phyloP scores from a whole-genome alignment of 805 yeast genomes.

The Pichia californica region DNA sequence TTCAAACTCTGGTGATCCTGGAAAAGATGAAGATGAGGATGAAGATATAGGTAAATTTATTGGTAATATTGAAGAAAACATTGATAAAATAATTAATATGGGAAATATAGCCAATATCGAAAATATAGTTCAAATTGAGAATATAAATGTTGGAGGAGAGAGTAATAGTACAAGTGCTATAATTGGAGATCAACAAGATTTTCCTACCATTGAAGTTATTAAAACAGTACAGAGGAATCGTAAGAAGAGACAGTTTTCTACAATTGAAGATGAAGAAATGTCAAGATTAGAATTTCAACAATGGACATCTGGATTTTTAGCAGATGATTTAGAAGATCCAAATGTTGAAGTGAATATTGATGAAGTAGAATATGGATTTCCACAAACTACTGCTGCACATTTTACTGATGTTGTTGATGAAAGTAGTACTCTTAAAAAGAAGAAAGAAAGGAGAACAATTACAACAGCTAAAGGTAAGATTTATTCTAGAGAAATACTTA shows the following conservation, averaged over 20 bases:
- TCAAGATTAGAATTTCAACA: constrained; percentile 45
- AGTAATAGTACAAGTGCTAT: constrained; percentile 5
- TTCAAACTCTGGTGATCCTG: too few relatives aligned
- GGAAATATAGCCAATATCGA: neutral
- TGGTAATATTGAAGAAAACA: constrained; percentile 4
- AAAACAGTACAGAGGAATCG: constrained; percentile 38
- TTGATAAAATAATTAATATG: neutral
- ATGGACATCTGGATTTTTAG: constrained; percentile 46
- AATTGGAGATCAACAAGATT: constrained; percentile 1
- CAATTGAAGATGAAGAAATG: constrained; percentile 35
- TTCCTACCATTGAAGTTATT: constrained; percentile 52
- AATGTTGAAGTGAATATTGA: constrained; percentile 10
- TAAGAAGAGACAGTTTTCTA: constrained; percentile 24
- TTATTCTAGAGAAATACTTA: neutral
- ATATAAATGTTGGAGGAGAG: constrained; percentile 20
- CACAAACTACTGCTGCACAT: constrained; percentile 12
- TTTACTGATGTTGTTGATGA: constrained; percentile 8
- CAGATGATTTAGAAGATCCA: constrained; percentile 31
- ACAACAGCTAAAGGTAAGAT: neutral
- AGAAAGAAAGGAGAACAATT: neutral
- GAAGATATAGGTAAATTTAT: neutral
- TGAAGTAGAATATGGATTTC: constrained; percentile 9
- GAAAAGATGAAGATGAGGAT: too few relatives aligned
- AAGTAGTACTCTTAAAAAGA: neutral
- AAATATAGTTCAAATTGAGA: neutral